These are phyloP conservation scores for Chaetomium strumarium DNA, from an alignment of 2,329 filamentous ascomycete genomes.

Conservation along the genomic window DNA sequence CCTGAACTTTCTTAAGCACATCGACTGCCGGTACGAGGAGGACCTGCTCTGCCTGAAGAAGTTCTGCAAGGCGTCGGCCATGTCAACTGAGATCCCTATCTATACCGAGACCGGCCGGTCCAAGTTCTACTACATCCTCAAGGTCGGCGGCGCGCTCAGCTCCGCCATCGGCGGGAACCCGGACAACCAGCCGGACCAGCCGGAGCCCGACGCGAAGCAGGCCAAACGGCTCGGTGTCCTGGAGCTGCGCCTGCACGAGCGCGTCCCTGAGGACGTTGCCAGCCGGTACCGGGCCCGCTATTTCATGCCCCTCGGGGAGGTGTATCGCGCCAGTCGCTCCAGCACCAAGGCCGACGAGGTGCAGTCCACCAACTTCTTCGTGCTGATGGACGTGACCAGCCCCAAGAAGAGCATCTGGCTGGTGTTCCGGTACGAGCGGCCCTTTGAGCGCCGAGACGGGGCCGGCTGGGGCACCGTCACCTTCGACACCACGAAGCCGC, in stretches of 20 bases:
- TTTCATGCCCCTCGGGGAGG: constrained; percentile 1
- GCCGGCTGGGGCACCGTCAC: neutral
- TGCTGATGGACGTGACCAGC: constrained; percentile 3
- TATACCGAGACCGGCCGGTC: neutral
- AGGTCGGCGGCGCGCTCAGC: constrained; percentile 1
- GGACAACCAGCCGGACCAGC: neutral
- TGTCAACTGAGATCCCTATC: neutral
- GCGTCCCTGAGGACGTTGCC: no score
- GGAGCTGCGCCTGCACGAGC: neutral
- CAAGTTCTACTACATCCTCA: neutral
- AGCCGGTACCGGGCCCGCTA: neutral
- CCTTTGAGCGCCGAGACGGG: neutral
- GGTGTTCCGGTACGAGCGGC: constrained; percentile 6
- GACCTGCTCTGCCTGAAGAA: neutral
- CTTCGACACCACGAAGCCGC: neutral
- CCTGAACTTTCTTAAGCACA: neutral
- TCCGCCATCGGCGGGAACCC: neutral
- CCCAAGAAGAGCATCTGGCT: constrained; percentile 5
- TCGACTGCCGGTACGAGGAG: neutral
- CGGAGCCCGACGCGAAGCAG: neutral
- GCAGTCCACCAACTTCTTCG: constrained; percentile 1
- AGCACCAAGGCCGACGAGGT: neutral
- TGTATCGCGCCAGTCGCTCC: neutral
- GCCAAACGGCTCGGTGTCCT: neutral
- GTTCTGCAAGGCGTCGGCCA: neutral